phyloP scores from a whole-genome alignment of 306 rosid species.

The Pyrus bretschneideri region DNA sequence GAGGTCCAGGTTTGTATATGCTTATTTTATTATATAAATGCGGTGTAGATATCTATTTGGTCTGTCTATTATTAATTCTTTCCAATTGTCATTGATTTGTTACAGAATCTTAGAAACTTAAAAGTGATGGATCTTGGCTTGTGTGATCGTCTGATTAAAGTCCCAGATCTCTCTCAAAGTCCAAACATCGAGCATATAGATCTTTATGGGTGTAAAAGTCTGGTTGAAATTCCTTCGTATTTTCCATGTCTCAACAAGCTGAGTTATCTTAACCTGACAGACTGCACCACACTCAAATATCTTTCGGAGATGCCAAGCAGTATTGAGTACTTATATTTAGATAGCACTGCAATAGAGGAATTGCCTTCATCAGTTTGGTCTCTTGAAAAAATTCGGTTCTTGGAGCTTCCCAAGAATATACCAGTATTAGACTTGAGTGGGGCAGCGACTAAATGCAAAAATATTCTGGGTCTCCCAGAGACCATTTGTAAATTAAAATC shows the following conservation, averaged over 20 bases:
- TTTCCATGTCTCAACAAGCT: not conserved
- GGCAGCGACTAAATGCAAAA: too few species aligned
- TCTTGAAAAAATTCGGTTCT: too few species aligned
- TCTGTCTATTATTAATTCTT: not conserved
- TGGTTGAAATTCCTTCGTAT: not conserved
- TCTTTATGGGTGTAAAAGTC: not conserved
- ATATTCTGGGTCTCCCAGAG: not conserved
- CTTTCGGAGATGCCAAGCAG: not conserved
- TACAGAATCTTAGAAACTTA: not conserved
- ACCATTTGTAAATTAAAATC: not conserved
- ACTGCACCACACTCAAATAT: not conserved
- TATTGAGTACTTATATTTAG: too few species aligned
- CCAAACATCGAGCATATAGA: not conserved
- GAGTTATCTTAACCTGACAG: not conserved
- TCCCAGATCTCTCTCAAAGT: slow-evolving; percentile 7
- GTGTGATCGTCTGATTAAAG: not conserved
- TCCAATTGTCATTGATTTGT: not conserved
- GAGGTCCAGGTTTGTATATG: not conserved
- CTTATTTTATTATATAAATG: not conserved
- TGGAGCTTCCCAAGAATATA: too few species aligned
- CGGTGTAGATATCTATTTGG: too few species aligned
- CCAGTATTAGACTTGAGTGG: too few species aligned
- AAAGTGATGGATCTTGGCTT: not conserved
- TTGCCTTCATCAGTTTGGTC: too few species aligned
- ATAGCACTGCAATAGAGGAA: too few species aligned